Evolutionary conservation across 2,329 filamentous ascomycete genomes (phyloP).

Genomic region (Sarocladiaceae sp.): DNA sequence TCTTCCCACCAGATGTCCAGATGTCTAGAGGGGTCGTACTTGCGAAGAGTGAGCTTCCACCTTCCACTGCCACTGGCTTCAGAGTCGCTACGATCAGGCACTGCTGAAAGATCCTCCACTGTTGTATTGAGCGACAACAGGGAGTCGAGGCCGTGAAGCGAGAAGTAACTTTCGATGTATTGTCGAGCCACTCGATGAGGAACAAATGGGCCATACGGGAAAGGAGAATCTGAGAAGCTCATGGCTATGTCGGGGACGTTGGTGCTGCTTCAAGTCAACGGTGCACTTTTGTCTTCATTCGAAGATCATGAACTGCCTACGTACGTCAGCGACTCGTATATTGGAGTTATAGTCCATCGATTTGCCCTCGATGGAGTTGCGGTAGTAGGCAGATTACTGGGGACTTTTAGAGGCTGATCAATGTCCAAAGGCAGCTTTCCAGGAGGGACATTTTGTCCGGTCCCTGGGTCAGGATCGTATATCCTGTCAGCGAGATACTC

Average conservation of each 20-base stretch:
- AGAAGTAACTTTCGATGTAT: conserved; percentile 53
- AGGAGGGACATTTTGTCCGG: conserved; percentile 29
- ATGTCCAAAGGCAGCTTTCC: conserved; percentile 39
- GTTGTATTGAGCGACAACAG: conserved; percentile 46
- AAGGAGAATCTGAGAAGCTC: conserved; percentile 48
- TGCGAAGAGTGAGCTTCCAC: conserved; percentile 46
- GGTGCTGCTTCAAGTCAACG: conserved; percentile 30
- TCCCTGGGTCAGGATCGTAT: conserved; percentile 40
- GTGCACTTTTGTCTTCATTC: neutral
- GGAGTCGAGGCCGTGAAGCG: conserved; percentile 40
- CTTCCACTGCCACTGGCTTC: neutral
- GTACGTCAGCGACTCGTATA: conserved; percentile 49
- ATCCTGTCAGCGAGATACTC: conserved; percentile 35
- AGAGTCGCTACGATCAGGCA: too few relatives aligned
- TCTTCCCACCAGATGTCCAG: conserved; percentile 53
- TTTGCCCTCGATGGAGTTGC: conserved; percentile 38
- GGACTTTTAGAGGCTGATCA: conserved; percentile 23
- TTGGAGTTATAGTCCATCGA: conserved; percentile 42
- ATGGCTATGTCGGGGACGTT: conserved; percentile 55
- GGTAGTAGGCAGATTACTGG: conserved; percentile 33
- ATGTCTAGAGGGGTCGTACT: conserved; percentile 35
- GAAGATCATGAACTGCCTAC: conserved; percentile 13
- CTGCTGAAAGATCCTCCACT: conserved; percentile 42
- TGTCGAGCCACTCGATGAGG: conserved; percentile 51
- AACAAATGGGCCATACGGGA: conserved; percentile 52